Evolutionary conservation across 106 monocot genomes (phyloP).

Genomic region (Dendrobium chrysotoxum): DNA sequence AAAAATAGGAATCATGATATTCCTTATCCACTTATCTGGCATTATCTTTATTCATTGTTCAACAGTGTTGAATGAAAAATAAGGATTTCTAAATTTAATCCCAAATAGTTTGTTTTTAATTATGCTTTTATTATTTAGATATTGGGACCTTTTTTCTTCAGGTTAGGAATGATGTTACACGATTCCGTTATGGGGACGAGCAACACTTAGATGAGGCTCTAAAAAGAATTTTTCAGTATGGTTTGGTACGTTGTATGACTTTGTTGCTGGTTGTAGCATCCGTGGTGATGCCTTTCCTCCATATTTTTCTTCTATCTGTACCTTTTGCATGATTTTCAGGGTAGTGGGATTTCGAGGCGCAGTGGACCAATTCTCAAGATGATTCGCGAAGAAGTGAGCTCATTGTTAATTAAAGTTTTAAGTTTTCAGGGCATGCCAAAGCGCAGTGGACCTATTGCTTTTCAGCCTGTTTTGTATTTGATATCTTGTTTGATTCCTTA

Average conservation of each 20-base stretch:
- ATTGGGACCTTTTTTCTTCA: slow-evolving; percentile 8
- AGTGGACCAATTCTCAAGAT: slow-evolving; percentile 73
- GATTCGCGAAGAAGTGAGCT: slow-evolving; percentile 91
- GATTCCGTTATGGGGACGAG: slow-evolving; percentile 98
- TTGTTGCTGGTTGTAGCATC: not conserved
- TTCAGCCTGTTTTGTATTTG: slow-evolving; percentile 2
- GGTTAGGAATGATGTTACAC: slow-evolving; percentile 93
- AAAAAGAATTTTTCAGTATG: slow-evolving; percentile 96
- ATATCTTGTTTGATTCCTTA: not conserved
- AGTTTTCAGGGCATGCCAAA: not conserved
- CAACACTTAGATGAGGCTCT: slow-evolving; percentile 99
- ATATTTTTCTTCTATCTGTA: not conserved
- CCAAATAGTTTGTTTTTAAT: not conserved
- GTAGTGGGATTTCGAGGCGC: slow-evolving; percentile 80
- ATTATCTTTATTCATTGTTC: not conserved
- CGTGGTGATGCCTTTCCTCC: not conserved
- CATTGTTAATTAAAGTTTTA: not conserved
- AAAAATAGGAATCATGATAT: too few relatives aligned
- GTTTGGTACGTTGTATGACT: slow-evolving; percentile 44
- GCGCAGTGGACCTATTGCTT: too few relatives aligned
- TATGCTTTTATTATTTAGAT: not conserved
- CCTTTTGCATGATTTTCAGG: slow-evolving; percentile 32
- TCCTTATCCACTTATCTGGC: too few relatives aligned
- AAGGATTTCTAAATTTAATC: not conserved
- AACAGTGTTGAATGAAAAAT: not conserved